Evolutionary conservation across 2,329 filamentous ascomycete species (phyloP).

Genomic region (Neonectria sp.): DNA sequence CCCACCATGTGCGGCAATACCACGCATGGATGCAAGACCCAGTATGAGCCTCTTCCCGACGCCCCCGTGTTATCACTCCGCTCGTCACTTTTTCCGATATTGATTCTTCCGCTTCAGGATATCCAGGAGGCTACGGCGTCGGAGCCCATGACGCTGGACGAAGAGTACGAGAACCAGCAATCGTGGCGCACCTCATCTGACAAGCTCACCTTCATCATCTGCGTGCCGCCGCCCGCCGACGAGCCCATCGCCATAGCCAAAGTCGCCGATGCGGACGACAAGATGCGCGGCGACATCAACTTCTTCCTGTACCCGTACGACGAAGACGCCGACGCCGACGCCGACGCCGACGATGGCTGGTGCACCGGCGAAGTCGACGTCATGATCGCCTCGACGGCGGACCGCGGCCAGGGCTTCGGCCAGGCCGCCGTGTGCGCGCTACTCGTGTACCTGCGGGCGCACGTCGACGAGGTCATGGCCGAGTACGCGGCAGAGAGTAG

Average conservation of each 20-base stretch:
- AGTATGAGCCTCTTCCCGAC: slow-evolving; percentile 53
- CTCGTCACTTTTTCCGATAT: background rate
- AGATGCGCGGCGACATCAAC: slow-evolving; percentile 84
- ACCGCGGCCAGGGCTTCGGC: slow-evolving; percentile 77
- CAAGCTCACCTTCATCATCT: slow-evolving; percentile 94
- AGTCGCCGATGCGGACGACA: slow-evolving; percentile 66
- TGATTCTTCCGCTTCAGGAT: slow-evolving; percentile 60
- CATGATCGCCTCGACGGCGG: slow-evolving; percentile 79
- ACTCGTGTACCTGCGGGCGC: slow-evolving; percentile 74
- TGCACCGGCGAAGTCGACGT: slow-evolving; percentile 84
- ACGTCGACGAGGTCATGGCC: slow-evolving; percentile 68
- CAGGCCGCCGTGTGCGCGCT: slow-evolving; percentile 76
- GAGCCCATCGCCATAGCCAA: slow-evolving; percentile 49
- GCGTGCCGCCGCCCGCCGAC: slow-evolving; percentile 64
- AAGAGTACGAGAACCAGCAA: slow-evolving; percentile 93
- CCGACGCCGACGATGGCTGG: slow-evolving; percentile 40
- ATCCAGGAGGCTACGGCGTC: slow-evolving; percentile 91
- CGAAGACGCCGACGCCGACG: slow-evolving; percentile 49
- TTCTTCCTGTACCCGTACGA: slow-evolving; percentile 80
- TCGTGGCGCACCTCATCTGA: slow-evolving; percentile 87
- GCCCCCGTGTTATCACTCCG: background rate
- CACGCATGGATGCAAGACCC: slow-evolving; percentile 94
- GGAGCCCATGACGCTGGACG: slow-evolving; percentile 82
- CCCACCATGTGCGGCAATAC: slow-evolving; percentile 86
- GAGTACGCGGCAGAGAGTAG: slow-evolving; percentile 55